A percentile compares a stretch with the other conserved stretches of the same genome.
Evolutionary conservation across 2,329 filamentous ascomycete genomes (phyloP).

Genomic region (Torrubiellomyces zombiae): DNA sequence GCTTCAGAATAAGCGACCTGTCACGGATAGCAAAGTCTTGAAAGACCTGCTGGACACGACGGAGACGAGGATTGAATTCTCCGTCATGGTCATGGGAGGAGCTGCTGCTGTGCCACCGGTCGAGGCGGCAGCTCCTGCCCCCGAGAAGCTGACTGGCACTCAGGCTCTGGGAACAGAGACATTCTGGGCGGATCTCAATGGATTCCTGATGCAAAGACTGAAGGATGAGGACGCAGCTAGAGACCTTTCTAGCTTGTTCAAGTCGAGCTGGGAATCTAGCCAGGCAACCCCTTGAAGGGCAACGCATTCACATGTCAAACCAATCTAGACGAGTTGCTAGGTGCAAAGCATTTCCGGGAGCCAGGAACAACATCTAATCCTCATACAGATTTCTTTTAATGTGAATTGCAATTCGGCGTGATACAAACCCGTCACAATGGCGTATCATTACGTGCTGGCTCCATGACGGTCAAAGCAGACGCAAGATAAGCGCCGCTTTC

Average conservation of each 20-base stretch:
- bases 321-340: too few species aligned
- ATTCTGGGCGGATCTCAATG: slow-evolving; percentile 79
- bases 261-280: slow-evolving; percentile 47
- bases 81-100: slow-evolving; percentile 77
- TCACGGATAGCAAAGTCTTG: slow-evolving; percentile 59
- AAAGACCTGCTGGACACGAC: slow-evolving; percentile 48
- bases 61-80: slow-evolving; percentile 48
- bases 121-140: slow-evolving; percentile 14
- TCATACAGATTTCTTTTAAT: too few species aligned
- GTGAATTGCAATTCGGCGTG: too few species aligned
- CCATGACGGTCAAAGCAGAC: too few species aligned
- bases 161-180: slow-evolving; percentile 49
- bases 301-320: too few species aligned
- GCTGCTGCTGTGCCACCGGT: slow-evolving; percentile 27
- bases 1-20: slow-evolving; percentile 74
- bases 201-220: slow-evolving; percentile 63
- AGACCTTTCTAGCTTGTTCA: slow-evolving; percentile 51
- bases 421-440: too few species aligned
- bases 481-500: too few species aligned
- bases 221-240: slow-evolving; percentile 52
- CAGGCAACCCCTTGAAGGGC: slow-evolving; percentile 11
- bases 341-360: too few species aligned
- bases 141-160: slow-evolving; percentile 25
- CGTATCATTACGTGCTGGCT: too few species aligned
- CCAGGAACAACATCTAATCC: too few species aligned